Evolutionary conservation across 805 yeast genomes (phyloP).

Genomic region (Grigorovia humatica): DNA sequence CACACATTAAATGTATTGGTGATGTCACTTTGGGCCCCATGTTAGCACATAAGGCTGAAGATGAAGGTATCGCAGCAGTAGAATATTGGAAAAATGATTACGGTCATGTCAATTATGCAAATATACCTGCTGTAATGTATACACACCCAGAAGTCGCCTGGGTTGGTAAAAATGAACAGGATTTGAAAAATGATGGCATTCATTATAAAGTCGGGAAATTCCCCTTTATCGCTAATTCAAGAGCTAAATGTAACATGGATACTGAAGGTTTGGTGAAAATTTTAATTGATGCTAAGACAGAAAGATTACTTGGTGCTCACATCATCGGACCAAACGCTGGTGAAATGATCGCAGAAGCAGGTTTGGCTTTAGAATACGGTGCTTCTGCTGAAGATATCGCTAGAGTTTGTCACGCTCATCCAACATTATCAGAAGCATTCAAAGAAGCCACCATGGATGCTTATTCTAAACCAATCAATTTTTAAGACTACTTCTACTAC

Average conservation of each 20-base stretch:
- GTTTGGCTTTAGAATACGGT: constrained; percentile 96
- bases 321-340: constrained; percentile 98
- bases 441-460: constrained; percentile 96
- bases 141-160: constrained; percentile 99
- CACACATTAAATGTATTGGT: constrained; percentile 95
- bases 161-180: constrained; percentile 96
- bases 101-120: constrained; percentile 97
- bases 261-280: constrained; percentile 97
- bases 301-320: constrained; percentile 92
- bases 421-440: constrained; percentile 95
- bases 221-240: constrained; percentile 98
- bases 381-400: constrained; percentile 97
- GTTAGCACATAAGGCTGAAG: constrained; percentile 99
- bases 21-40: constrained; percentile 97
- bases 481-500: constrained; percentile 2
- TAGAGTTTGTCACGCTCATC: constrained; percentile 97
- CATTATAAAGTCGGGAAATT: constrained; percentile 91
- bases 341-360: constrained; percentile 98
- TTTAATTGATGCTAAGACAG: constrained; percentile 93
- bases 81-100: constrained; percentile 88
- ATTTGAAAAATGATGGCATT: constrained; percentile 85
- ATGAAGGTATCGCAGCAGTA: constrained; percentile 97
- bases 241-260: constrained; percentile 97
- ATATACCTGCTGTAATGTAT: constrained; percentile 98
- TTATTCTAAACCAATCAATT: constrained; percentile 84